phyloP scores from a whole-genome alignment of 2,329 filamentous ascomycete species.

The Myriangium duriaei region DNA sequence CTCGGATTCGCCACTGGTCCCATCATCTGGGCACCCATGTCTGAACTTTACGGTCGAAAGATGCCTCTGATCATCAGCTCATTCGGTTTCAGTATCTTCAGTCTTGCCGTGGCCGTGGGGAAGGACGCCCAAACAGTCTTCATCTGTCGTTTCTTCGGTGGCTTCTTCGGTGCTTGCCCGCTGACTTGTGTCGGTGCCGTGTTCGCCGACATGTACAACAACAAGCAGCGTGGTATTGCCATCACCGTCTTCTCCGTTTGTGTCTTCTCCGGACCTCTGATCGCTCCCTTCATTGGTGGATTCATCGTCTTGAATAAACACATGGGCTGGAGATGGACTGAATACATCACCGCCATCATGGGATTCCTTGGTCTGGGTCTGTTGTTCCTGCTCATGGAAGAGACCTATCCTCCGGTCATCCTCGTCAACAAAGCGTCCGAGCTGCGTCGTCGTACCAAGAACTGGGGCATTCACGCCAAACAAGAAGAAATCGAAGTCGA shows the following conservation, averaged over 20 bases:
- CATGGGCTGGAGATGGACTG: constrained; percentile 40
- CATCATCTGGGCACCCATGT: constrained; percentile 39
- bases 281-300: constrained; percentile 22
- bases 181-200: constrained; percentile 38
- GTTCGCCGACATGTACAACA: constrained; percentile 45
- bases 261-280: constrained; percentile 23
- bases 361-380: constrained; percentile 38
- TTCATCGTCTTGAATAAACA: constrained; percentile 22
- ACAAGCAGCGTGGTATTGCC: constrained; percentile 21
- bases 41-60: constrained; percentile 26
- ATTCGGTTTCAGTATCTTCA: constrained; percentile 31
- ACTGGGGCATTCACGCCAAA: constrained; percentile 49
- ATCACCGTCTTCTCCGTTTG: constrained; percentile 26
- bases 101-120: constrained; percentile 31
- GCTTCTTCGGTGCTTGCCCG: constrained; percentile 25
- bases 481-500: constrained; percentile 29
- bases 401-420: constrained; percentile 47
- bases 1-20: constrained; percentile 26
- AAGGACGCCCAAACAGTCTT: constrained; percentile 28
- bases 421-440: constrained; percentile 44
- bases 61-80: constrained; percentile 21
- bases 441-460: constrained; percentile 41
- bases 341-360: constrained; percentile 42
- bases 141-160: constrained; percentile 27
- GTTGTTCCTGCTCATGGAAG: constrained; percentile 41